Base-by-base conservation (phyloP, 352 stramenopile species). In the Pythium periplocum region DNA sequence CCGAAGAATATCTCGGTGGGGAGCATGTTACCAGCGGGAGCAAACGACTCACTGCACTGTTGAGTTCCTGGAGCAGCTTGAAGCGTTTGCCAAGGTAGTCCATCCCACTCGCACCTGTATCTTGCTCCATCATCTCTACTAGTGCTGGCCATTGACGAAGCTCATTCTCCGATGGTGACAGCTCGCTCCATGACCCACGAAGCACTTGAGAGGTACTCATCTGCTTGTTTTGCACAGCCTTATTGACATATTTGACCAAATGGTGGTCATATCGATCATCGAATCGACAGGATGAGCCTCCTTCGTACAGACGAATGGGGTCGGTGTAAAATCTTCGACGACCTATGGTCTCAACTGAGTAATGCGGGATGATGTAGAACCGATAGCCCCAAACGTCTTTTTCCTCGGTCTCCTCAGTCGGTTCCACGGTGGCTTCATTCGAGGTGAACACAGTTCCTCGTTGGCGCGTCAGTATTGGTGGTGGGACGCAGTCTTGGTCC, bases 241-340 rank as follows among this genome's bases (percentile, higher is more conserved):
- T 81, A 66, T 93, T 93, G 17, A 88, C 68, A 53, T 83, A 93
- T 52, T 87, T 81, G 47, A 88, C 71, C 3, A 93, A 39, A 37
- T 93, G 75, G 8, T 79, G 66, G 53, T 90, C 77, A 37, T 87
- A 65, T 1, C 75, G 74, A 5, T 42, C 32, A n/a, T 61, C 50
- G 3, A 59, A 38, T 33, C 33, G 3, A 2, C 7, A 42, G 38
- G 34, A 26, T 12, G 4, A 12, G 31, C 45, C 53, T 17, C 59
- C 50, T 3, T 48, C 36, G 9, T 56, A 37, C 26, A 59, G 53
- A 0, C 49, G 48, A 36, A 58, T 37, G 2, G 62, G 57, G 10
- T 69, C 62, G 9, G 74, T 69, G 35, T 73, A 57, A 37, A 90
- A 86, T 8, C 64, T 64, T 11, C 72, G 51, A 7, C 78, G 75